A percentile compares a stretch with the other conserved stretches of the same genome.
phyloP scores from a whole-genome alignment of 2,329 filamentous ascomycete genomes.

The Fusarium goolgardi region DNA sequence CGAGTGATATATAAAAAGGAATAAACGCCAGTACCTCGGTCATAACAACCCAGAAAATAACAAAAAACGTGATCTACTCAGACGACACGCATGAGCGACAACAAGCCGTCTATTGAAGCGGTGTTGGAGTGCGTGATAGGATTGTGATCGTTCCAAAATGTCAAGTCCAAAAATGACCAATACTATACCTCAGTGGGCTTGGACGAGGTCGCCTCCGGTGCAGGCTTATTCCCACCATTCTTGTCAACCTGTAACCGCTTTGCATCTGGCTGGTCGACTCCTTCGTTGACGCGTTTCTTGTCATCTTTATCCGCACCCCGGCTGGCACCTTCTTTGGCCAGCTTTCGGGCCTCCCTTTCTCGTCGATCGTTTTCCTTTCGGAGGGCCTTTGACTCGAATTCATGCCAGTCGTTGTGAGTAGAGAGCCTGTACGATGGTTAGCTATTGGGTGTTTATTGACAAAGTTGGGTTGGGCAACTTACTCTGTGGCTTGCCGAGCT shows the following conservation, averaged over 20 bases:
- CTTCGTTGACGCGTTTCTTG: constrained; percentile 55
- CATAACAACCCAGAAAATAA: neutral
- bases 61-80: constrained; percentile 13
- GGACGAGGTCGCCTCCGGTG: constrained; percentile 10
- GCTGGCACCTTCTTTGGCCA: constrained; percentile 53
- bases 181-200: constrained; percentile 30
- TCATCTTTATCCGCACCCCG: constrained; percentile 53
- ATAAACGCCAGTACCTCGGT: constrained; percentile 20
- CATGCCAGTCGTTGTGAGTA: constrained; percentile 93
- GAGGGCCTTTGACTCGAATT: constrained; percentile 96
- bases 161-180: neutral
- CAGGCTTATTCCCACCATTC: constrained; percentile 31
- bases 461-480: constrained; percentile 56
- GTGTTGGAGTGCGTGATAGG: neutral
- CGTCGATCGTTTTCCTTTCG: constrained; percentile 86
- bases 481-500: constrained; percentile 83
- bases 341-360: constrained; percentile 64
- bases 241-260: constrained; percentile 52
- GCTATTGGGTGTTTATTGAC: constrained; percentile 19
- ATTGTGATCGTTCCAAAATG: neutral
- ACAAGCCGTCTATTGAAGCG: constrained; percentile 1
- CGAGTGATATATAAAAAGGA: constrained; percentile 9
- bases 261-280: constrained; percentile 48
- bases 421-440: constrained; percentile 69
- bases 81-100: constrained; percentile 19